Conservation (phyloP, 2,329 filamentous ascomycete species). For the Anthostomella pinea region DNA sequence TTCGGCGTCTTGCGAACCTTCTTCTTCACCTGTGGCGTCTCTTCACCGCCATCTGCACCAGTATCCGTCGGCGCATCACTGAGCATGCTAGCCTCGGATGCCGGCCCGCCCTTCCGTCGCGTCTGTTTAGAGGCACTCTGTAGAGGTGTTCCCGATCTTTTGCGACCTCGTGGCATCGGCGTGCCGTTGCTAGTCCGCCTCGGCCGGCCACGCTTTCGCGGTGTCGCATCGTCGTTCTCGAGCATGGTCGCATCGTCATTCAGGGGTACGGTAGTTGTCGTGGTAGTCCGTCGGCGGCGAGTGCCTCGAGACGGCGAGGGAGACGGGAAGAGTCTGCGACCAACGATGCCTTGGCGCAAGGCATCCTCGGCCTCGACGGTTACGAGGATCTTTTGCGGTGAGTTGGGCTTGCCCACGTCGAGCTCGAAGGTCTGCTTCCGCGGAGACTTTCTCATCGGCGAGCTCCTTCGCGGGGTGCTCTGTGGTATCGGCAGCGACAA, state of each 20-base stretch:
- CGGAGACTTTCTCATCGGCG: slow-evolving; percentile 41
- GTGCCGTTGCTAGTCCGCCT: slow-evolving; percentile 49
- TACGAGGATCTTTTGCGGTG: slow-evolving; percentile 52
- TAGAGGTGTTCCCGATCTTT: slow-evolving; percentile 46
- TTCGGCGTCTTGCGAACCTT: slow-evolving; percentile 29
- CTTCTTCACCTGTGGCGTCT: slow-evolving; percentile 34
- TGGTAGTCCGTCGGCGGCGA: slow-evolving; percentile 38
- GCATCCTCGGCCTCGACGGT: slow-evolving; percentile 49
- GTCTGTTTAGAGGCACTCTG: slow-evolving; percentile 33
- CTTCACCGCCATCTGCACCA: slow-evolving; percentile 22
- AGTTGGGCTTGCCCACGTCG: slow-evolving; percentile 48
- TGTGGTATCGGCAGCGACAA: slow-evolving; percentile 43
- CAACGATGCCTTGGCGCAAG: slow-evolving; percentile 29
- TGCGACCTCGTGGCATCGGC: slow-evolving; percentile 46
- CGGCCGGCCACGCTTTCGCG: slow-evolving; percentile 44
- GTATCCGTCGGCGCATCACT: slow-evolving; percentile 23
- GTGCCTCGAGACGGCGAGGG: slow-evolving; percentile 39
- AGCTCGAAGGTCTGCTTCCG: slow-evolving; percentile 57
- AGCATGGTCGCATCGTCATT: slow-evolving; percentile 28
- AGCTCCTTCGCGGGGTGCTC: slow-evolving; percentile 40
- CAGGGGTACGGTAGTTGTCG: slow-evolving; percentile 51
- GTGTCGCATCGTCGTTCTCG: slow-evolving; percentile 30
- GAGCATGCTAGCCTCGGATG: slow-evolving; percentile 25
- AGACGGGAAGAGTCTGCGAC: slow-evolving; percentile 33
- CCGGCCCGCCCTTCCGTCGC: slow-evolving; percentile 30